Base-by-base conservation (phyloP, 2,329 filamentous ascomycete species). In the Penicillium sp. region DNA sequence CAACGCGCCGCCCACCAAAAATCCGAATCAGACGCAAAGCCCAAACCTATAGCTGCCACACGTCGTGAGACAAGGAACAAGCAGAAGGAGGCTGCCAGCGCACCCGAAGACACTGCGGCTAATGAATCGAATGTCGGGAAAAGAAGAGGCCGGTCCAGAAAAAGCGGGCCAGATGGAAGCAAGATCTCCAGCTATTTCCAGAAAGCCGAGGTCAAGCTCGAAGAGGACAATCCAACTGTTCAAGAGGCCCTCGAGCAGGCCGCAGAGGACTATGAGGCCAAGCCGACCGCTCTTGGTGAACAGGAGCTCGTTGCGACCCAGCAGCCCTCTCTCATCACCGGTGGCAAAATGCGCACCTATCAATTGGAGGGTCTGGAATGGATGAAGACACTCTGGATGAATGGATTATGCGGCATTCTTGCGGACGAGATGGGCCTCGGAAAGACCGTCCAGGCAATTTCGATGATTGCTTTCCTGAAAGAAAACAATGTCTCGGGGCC, bases 381-480 rank as follows among this genome's bases (percentile, higher is more conserved):
- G 93, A 84, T 98, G 75, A 80, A 81, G 29, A 83, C 81, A 0
- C 66, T 86, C 3, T 95, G 86, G 59, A 89, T 95, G 75, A 93
- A 95, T 61, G 90, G 90, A 9, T 80, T 96, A 67, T 94, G 89
- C 56, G 90, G 90, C 1, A 95, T 95, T 48, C 67, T 96, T 29
- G 90, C 90, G 0, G 90, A 96, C 59, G 90, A 96, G 66, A 96
- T 96, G 90, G 90, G 90, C 0, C 70, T 95, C 4, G 88, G 89
- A 4, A 96, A 96, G 73, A 96, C 90, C 0, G 81, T 96, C 1
- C 90, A 96, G 63, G 90, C 89, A 0, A 95, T 96, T 35, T 84
- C 89, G 0, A 78, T 95, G 53, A 84, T 95, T 35, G 91, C 91
- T 0, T 83, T 95, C 51, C 74, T 97, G 11, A 83, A 91, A 56